These are phyloP conservation scores for Excoecaria agallocha DNA, from an alignment of 345 rosid species.

Conservation along the genomic window DNA sequence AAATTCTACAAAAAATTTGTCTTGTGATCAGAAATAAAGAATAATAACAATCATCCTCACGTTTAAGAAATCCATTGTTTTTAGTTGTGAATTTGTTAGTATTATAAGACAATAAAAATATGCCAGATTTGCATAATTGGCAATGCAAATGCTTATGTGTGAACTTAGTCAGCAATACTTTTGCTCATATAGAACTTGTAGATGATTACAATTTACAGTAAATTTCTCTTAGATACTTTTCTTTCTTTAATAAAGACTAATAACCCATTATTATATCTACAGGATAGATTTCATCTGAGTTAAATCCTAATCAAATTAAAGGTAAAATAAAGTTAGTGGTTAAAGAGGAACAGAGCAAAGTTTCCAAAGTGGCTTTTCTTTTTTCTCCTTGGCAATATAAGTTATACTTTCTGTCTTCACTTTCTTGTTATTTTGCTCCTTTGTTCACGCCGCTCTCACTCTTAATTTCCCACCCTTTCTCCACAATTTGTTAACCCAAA, in stretches of 20 bases:
- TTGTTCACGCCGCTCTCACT: constrained; percentile 58
- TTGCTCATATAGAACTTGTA: background rate
- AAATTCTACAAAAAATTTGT: background rate
- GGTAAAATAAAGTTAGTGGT: constrained; percentile 35
- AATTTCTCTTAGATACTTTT: background rate
- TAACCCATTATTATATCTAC: background rate
- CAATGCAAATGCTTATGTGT: background rate
- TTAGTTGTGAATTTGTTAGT: background rate
- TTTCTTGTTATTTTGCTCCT: constrained; percentile 29
- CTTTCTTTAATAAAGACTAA: background rate
- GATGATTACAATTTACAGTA: background rate
- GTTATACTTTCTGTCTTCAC: constrained; percentile 15
- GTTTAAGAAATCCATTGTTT: background rate
- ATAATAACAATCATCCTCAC: background rate
- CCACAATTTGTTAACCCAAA: constrained; percentile 19
- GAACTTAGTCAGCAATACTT: background rate
- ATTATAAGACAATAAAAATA: background rate
- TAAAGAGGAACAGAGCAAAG: constrained; percentile 37
- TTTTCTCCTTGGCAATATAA: constrained; percentile 14
- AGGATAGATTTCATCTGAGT: too few species aligned
- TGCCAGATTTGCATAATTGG: background rate
- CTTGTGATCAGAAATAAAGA: background rate
- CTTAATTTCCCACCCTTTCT: constrained; percentile 23
- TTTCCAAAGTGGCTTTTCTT: constrained; percentile 43
- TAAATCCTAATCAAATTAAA: constrained; percentile 7